A percentile compares a stretch with the other conserved stretches of the same genome.
Evolutionary conservation across 2,329 filamentous ascomycete species (phyloP).

Genomic region (Allantophomopsis cytisporea): DNA sequence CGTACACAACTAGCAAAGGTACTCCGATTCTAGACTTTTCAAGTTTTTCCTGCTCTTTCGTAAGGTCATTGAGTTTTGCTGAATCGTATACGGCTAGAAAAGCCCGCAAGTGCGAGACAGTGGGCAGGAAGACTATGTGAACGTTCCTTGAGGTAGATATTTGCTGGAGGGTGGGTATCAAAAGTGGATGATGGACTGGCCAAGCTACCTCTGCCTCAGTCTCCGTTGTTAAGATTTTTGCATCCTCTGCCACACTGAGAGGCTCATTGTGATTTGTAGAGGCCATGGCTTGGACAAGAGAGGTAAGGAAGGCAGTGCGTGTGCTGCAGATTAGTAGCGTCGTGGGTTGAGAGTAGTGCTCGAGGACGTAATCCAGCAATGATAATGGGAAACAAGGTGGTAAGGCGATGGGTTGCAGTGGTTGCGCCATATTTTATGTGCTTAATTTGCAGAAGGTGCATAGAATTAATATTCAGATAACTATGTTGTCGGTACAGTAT

Average conservation of each 20-base stretch:
- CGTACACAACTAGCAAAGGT: slow-evolving; percentile 47
- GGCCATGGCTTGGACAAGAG: slow-evolving; percentile 36
- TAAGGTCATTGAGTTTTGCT: slow-evolving; percentile 1
- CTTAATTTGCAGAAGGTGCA: too few species aligned
- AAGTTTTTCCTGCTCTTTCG: slow-evolving; percentile 2
- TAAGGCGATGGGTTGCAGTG: slow-evolving; percentile 26
- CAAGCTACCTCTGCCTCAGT: slow-evolving; percentile 3
- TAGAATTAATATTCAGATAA: too few species aligned
- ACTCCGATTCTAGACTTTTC: slow-evolving; percentile 8
- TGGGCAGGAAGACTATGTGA: slow-evolving; percentile 58
- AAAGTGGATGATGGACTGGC: slow-evolving; percentile 25
- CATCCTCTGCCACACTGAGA: slow-evolving; percentile 1
- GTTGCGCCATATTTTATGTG: slow-evolving; percentile 4
- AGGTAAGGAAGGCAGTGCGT: slow-evolving; percentile 47
- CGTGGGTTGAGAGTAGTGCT: slow-evolving; percentile 38
- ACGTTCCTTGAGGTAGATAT: slow-evolving; percentile 57
- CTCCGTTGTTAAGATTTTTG: slow-evolving; percentile 1
- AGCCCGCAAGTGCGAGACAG: slow-evolving; percentile 64
- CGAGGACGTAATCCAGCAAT: slow-evolving; percentile 52
- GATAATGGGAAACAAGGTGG: slow-evolving; percentile 40
- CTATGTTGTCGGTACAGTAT: too few species aligned
- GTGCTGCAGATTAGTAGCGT: slow-evolving; percentile 60
- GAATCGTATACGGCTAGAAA: slow-evolving; percentile 42
- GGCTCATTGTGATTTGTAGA: neutral
- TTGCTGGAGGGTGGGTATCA: slow-evolving; percentile 53